Base-by-base conservation (phyloP, 495 filamentous ascomycete species). In the Talaromyces liani region DNA sequence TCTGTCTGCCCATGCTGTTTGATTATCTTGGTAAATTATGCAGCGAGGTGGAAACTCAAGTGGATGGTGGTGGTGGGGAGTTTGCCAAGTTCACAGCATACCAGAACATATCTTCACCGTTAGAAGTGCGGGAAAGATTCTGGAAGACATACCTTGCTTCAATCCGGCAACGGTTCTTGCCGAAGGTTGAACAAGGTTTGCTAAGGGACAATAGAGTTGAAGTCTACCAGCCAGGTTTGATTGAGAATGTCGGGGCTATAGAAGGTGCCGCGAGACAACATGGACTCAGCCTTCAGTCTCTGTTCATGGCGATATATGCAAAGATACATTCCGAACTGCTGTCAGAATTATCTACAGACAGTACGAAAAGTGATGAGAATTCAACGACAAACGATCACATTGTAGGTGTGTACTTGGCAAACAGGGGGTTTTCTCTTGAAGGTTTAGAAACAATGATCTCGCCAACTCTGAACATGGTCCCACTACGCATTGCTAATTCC, bases 401-500 rank as follows among this genome's bases (percentile, higher is more conserved):
- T 27, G 39, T 77, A 27, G 74, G 74, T 14, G 59, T 77, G 20
- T 77, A 77, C 61, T 68, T 77, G 53, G 73, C 74, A 20, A 77
- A 77, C 67, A 69, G 74, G 24, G 70, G 73, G 2, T 64, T 69
- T 39, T 62, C 59, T 22, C 62, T 68, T 31, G 73, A 75, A 16
- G 72, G 70, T 9, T 56, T 74, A 10, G 65, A 70, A 36, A 68
- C 68, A 20, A 61, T 74, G 16, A 61, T 71, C 33, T 70, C 68
- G 16, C 74, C 74, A 2, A 77, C 74, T 0, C 64, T 77, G 29
- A 77, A 75, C 27, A 73, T 77, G 31, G 72, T 77, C 16, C 74
- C 74, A 62, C 63, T 77, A 16, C 69, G 69, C 10, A 63, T 76
- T 16, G 61, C 61, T 25, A 39, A 53, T 9, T 24, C 5, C 54